These are phyloP conservation scores for Anisodus tanguticus DNA, from an alignment of 257 asterid genomes.

Conservation along the genomic window DNA sequence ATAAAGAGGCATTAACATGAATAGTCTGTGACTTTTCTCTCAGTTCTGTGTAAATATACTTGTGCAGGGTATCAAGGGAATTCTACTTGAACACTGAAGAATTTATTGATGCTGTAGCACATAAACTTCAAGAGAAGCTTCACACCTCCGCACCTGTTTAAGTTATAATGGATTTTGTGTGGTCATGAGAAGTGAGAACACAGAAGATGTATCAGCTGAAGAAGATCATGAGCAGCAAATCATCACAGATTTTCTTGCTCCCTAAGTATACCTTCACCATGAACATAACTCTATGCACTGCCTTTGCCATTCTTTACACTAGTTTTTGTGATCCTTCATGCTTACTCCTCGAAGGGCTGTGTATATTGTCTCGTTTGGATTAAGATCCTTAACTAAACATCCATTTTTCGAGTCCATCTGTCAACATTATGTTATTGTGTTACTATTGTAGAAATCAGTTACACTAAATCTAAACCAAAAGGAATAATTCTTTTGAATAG, in stretches of 20 bases:
- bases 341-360: neutral
- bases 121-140: conserved; percentile 61
- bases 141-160: conserved; percentile 43
- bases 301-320: neutral
- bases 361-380: neutral
- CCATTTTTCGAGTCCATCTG: neutral
- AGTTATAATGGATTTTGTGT: neutral
- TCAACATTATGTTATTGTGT: neutral
- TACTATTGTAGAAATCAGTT: neutral
- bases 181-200: neutral
- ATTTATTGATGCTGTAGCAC: conserved; percentile 76
- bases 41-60: conserved; percentile 28
- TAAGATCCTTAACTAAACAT: conserved; percentile 8
- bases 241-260: neutral
- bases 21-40: neutral
- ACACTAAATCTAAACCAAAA: neutral
- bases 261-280: neutral
- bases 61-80: conserved; percentile 79
- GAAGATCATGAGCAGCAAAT: neutral
- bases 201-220: neutral
- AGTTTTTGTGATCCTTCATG: neutral
- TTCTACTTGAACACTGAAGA: conserved; percentile 78
- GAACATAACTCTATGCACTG: neutral
- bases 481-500: neutral
- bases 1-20: neutral